Evolutionary conservation across 768 basidiomycete species (phyloP).

Genomic region (Glaciozyma antarctica): DNA sequence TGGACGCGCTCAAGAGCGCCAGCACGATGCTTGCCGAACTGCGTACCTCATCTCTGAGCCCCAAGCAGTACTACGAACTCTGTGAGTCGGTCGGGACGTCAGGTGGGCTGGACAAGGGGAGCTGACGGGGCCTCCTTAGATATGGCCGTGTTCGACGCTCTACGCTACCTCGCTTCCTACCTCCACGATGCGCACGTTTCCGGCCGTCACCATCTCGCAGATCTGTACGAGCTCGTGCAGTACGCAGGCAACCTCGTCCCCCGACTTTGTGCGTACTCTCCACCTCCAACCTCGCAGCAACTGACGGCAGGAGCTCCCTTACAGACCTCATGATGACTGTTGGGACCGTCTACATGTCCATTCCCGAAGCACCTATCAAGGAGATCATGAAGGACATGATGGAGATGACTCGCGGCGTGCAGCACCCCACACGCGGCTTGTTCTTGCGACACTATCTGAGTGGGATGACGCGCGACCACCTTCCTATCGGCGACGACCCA

Average conservation of each 20-base stretch:
- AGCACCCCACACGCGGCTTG: constrained; percentile 92
- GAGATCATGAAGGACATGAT: constrained; percentile 99
- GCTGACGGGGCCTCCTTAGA: constrained; percentile 46
- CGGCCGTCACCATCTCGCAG: constrained; percentile 87
- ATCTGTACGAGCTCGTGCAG: constrained; percentile 99
- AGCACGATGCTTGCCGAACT: constrained; percentile 96
- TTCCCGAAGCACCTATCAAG: constrained; percentile 91
- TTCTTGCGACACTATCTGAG: constrained; percentile 94
- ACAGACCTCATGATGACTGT: constrained; percentile 94
- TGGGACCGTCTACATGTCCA: constrained; percentile 97
- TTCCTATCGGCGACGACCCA: constrained; percentile 74
- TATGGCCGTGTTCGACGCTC: constrained; percentile 96
- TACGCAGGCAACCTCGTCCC: constrained; percentile 95
- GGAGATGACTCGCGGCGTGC: constrained; percentile 96
- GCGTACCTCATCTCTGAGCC: constrained; percentile 80
- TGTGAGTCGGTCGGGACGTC: constrained; percentile 48
- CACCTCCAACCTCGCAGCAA: no score
- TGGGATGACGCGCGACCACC: constrained; percentile 87
- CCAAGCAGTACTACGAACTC: constrained; percentile 97
- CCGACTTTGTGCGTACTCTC: constrained; percentile 41
- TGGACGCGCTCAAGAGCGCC: constrained; percentile 96
- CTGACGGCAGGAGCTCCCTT: neutral
- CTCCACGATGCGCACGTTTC: constrained; percentile 90
- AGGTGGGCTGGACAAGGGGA: neutral
- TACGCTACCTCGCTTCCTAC: constrained; percentile 89